phyloP scores from a whole-genome alignment of 2,329 filamentous ascomycete species.

The Septoria linicola region DNA sequence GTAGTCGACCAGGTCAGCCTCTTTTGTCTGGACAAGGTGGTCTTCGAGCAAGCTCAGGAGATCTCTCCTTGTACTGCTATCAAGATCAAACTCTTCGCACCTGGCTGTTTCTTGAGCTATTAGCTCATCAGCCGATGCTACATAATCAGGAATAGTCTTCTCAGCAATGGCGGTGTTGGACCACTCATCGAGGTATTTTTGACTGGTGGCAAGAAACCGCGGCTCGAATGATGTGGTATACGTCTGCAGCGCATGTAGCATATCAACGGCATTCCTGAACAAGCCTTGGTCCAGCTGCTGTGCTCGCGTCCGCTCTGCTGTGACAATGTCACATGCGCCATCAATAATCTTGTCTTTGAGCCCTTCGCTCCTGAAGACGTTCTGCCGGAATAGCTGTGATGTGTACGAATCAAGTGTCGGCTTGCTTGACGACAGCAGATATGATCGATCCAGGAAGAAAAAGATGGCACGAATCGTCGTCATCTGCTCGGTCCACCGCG shows the following conservation, averaged over 20 bases:
- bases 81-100: constrained; percentile 78
- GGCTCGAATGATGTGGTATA: constrained; percentile 81
- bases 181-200: constrained; percentile 67
- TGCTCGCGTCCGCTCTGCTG: constrained; percentile 63
- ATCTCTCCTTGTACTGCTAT: constrained; percentile 76
- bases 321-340: constrained; percentile 75
- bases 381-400: constrained; percentile 69
- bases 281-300: constrained; percentile 58
- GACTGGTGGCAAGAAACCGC: constrained; percentile 66
- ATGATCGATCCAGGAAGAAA: constrained; percentile 90
- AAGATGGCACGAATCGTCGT: constrained; percentile 84
- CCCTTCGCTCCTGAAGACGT: constrained; percentile 55
- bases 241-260: constrained; percentile 80
- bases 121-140: constrained; percentile 65
- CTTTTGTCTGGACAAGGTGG: constrained; percentile 67
- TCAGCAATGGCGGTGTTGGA: constrained; percentile 63
- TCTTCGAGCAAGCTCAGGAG: constrained; percentile 72
- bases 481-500: constrained; percentile 73
- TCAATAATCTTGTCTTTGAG: constrained; percentile 58
- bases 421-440: constrained; percentile 71
- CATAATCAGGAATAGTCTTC: constrained; percentile 70
- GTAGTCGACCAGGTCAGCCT: constrained; percentile 45
- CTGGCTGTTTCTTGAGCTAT: constrained; percentile 70
- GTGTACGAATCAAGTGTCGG: constrained; percentile 78
- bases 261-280: constrained; percentile 73